Percentiles rank a stretch among this genome's conserved stretches.
phyloP scores from a whole-genome alignment of 306 rosid species.

The Prunus salicina region DNA sequence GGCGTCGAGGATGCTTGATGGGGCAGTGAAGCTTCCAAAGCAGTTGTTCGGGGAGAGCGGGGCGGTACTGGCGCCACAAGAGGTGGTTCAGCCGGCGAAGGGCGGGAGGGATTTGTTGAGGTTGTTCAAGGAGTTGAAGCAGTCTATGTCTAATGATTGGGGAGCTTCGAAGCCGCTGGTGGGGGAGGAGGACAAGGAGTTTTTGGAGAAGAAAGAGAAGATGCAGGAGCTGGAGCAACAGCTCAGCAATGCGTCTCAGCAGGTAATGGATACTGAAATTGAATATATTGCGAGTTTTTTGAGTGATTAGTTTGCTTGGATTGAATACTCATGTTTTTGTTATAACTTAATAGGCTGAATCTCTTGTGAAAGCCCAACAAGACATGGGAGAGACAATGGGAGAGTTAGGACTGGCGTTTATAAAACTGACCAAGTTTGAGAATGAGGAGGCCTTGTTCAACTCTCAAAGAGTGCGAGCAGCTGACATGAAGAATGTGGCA shows the following conservation, averaged over 20 bases:
- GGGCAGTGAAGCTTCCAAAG: slow-evolving; percentile 76
- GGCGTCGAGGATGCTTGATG: slow-evolving; percentile 90
- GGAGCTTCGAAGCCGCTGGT: slow-evolving; percentile 66
- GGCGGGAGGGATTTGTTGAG: slow-evolving; percentile 92
- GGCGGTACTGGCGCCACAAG: slow-evolving; percentile 48
- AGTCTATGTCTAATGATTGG: slow-evolving; percentile 88
- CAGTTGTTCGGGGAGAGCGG: slow-evolving; percentile 61
- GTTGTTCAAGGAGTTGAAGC: slow-evolving; percentile 86
- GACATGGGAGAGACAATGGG: slow-evolving; percentile 97
- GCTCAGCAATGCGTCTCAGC: slow-evolving; percentile 70
- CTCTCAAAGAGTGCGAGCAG: slow-evolving; percentile 70
- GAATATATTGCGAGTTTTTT: neutral
- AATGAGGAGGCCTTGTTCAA: slow-evolving; percentile 66
- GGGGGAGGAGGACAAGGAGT: slow-evolving; percentile 89
- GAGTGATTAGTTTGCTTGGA: neutral
- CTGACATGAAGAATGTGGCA: no score
- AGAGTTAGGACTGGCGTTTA: slow-evolving; percentile 78
- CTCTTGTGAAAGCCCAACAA: slow-evolving; percentile 93
- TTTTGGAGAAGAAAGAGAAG: slow-evolving; percentile 69
- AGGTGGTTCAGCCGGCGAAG: slow-evolving; percentile 80
- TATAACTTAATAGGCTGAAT: slow-evolving; percentile 68
- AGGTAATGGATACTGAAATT: slow-evolving; percentile 41
- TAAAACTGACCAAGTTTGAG: slow-evolving; percentile 85
- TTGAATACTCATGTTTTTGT: slow-evolving; percentile 15
- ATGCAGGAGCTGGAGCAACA: slow-evolving; percentile 73